phyloP scores from a whole-genome alignment of 2,329 filamentous ascomycete genomes.

The Trichophyton benhamiae region DNA sequence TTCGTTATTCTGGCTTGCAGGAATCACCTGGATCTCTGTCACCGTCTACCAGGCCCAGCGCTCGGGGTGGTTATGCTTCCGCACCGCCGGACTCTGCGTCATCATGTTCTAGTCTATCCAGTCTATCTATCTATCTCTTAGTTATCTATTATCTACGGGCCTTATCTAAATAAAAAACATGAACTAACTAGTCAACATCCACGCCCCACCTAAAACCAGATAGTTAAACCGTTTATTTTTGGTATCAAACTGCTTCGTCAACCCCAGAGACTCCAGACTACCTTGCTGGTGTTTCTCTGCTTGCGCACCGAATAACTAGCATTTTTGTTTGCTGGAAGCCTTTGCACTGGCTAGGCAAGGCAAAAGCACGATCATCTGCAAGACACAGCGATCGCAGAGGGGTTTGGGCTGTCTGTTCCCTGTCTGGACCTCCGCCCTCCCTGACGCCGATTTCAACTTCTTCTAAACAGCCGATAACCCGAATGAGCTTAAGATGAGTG shows the following conservation, averaged over 20 bases:
- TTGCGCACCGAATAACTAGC: background rate
- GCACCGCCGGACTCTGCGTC: background rate
- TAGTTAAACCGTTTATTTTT: background rate
- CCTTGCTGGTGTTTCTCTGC: background rate
- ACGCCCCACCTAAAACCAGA: background rate
- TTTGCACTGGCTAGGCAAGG: background rate
- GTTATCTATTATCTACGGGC: no score
- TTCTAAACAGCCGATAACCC: background rate
- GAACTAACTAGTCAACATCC: background rate
- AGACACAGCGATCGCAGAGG: background rate
- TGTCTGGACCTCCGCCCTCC: background rate
- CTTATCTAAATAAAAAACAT: background rate
- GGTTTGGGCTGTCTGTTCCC: background rate
- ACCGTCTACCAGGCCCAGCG: no score
- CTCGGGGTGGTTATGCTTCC: background rate
- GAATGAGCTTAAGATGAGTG: slow-evolving; percentile 22
- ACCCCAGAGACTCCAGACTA: background rate
- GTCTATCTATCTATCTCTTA: no score
- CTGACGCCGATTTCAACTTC: background rate
- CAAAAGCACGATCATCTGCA: background rate
- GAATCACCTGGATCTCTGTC: no score
- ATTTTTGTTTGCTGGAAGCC: background rate
- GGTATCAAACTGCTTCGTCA: background rate
- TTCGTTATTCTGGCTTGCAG: background rate
- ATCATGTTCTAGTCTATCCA: no score